These are phyloP conservation scores for Calonectria henricotiae DNA, from an alignment of 2,329 filamentous ascomycete species.

Conservation along the genomic window DNA sequence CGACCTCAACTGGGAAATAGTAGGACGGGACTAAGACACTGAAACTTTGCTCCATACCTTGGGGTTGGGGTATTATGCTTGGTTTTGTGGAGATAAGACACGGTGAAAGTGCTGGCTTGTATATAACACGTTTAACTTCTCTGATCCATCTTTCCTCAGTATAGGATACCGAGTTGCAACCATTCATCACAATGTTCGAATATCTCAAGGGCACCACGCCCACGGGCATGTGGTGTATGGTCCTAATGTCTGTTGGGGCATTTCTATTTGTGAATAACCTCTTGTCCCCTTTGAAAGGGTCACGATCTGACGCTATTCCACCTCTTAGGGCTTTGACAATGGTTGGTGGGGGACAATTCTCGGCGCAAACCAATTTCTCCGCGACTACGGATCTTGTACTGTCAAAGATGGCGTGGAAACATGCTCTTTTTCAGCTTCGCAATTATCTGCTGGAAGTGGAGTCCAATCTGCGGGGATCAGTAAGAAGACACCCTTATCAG, in stretches of 20 bases:
- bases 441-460: slow-evolving; percentile 4
- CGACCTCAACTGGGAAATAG: neutral
- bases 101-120: neutral
- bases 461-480: slow-evolving; percentile 12
- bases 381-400: slow-evolving; percentile 14
- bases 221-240: slow-evolving; percentile 20
- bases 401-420: neutral
- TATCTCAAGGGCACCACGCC: slow-evolving; percentile 16
- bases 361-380: slow-evolving; percentile 6
- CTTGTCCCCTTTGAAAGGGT: no score
- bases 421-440: neutral
- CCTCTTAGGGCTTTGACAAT: slow-evolving; percentile 6
- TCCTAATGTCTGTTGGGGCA: slow-evolving; percentile 12
- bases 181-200: neutral
- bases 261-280: slow-evolving; percentile 4
- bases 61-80: neutral
- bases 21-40: neutral
- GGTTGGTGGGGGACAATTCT: slow-evolving; percentile 19
- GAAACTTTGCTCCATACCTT: neutral
- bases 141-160: neutral
- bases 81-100: slow-evolving; percentile 10
- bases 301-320: neutral
- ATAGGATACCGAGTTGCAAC: neutral
- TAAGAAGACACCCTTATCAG: neutral
- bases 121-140: slow-evolving; percentile 11